Evolutionary conservation across 163 green algal species (phyloP), one percentile per base, ranked within the genome.

Genomic region (Chlorella variabilis): DNA sequence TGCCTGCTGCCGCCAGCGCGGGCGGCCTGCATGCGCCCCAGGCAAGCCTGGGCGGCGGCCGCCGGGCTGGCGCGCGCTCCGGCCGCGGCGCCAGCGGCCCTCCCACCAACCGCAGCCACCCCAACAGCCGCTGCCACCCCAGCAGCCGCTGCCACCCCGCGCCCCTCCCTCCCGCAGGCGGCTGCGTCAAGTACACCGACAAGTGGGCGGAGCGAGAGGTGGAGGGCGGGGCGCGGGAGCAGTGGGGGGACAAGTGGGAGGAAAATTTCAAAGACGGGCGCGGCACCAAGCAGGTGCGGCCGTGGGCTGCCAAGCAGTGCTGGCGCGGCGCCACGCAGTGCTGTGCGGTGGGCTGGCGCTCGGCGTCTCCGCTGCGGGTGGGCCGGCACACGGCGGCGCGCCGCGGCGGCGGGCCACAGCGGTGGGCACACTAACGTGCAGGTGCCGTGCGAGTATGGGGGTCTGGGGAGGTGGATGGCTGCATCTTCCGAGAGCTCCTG

Each of bases 211-310:
- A 96, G 88, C 82, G 90, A 20, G 39, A 87, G 79, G 70, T 92
- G 34, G 69, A 76, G 29, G 86, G 51, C 11, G 89, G 87, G 13
- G 78, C 84, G 1, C 86, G 78, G 51, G 92, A 97, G 87, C 94
- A 96, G 84, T 96, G 94, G 93, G 91, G 87, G 1, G 92, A 98
- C 84, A 98, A 98, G 87, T 98, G 95, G 95, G 89, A 90, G 42
- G 95, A 98, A 86, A 71, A 85, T 5, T 98, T 98, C 84, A 90
- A 84, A n/a, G 75, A 90, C 20, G 95, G 95, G 42, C 89, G 73
- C 33, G 95, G 94, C 36, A 85, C 56, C 49, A 97, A 98, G 84
- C 90, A 94, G 88, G 92, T 94, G 71, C 2, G 77, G 17, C 25
- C n/a, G 23, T 25, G 4, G 23, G 66, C 23, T 3, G 13, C 5